Evolutionary conservation across 2,329 filamentous ascomycete genomes (phyloP), one percentile per base, ranked within the genome.

Genomic region (Colletotrichum paranaense): DNA sequence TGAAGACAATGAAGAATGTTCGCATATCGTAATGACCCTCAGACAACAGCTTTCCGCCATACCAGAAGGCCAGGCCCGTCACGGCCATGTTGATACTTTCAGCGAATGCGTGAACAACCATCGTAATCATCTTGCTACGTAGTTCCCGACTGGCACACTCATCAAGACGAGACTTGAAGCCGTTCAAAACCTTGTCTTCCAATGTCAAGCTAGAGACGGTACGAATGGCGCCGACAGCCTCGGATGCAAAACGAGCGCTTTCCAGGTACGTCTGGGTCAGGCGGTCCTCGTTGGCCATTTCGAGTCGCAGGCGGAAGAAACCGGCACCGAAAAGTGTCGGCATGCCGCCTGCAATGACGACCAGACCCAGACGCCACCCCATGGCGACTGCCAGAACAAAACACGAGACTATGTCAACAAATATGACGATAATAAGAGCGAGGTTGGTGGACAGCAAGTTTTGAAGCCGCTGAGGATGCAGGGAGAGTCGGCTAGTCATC

Each of bases 191-290:
- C 55, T 84, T 84, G 65, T 89, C 84, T 77, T 93, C 91, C 79
- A 93, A 87, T 2, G 89, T 91, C 28, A 93, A 80, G 4, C 89
- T 86, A 0, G 89, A 84, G 1, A 92, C 90, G 0, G 91, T 92
- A 22, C 91, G 85, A 76, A 92, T 91, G 0, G 90, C 90, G 1
- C 87, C 86, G 7, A 92, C 89, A 12, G 90, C 87, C 78, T 93
- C 91, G 0, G 89, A 86, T 2, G 90, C 91, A 75, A 92, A 92
- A 75, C 91, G 88, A 1, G 90, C 90, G 75, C 89, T 92, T 62
- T 89, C 87, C 5, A 86, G 86, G 78, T 92, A 92, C 0, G 91
- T 88, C 9, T 84, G 83, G 4, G 88, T 86, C 69, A 90, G 91
- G 80, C 88, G 85, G 56, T 84, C 81, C 65, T 91, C 89, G 63